A percentile compares a stretch with the other conserved stretches of the same genome.
phyloP scores from a whole-genome alignment of 176 grass and related monocot species.

The Dendrocalamus sinicus region DNA sequence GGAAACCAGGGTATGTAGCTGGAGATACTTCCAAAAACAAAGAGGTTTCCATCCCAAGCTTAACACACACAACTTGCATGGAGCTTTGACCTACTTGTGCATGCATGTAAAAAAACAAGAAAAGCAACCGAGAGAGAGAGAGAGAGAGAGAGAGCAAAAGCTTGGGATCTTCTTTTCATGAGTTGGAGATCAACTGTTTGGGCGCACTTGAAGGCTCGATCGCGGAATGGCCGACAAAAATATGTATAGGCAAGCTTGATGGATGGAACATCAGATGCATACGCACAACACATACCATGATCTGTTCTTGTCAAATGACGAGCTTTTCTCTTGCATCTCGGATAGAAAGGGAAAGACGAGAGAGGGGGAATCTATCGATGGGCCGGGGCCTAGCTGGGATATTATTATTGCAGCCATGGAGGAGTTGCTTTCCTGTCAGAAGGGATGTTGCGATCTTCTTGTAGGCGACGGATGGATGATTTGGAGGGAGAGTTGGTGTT shows the following conservation, averaged over 20 bases:
- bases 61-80: not conserved
- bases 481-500: not conserved
- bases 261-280: conserved; percentile 47
- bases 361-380: too few species aligned
- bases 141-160: not conserved
- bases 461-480: not conserved
- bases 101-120: conserved; percentile 5
- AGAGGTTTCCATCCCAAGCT: not conserved
- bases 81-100: conserved; percentile 29
- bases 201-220: conserved; percentile 48
- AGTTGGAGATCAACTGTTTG: conserved; percentile 50
- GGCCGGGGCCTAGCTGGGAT: not conserved
- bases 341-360: conserved; percentile 33
- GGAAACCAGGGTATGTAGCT: not conserved
- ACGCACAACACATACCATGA: conserved; percentile 40
- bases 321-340: conserved; percentile 40
- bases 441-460: not conserved
- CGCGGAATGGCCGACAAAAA: conserved; percentile 59
- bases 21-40: conserved; percentile 35
- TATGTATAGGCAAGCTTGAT: conserved; percentile 53
- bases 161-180: conserved; percentile 33
- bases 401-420: conserved; percentile 16
- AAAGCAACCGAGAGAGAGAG: not conserved
- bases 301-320: conserved; percentile 52
- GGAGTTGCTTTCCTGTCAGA: not conserved